Evolutionary conservation across 2,329 filamentous ascomycete species (phyloP).

Genomic region (Teratosphaeria nubilosa): DNA sequence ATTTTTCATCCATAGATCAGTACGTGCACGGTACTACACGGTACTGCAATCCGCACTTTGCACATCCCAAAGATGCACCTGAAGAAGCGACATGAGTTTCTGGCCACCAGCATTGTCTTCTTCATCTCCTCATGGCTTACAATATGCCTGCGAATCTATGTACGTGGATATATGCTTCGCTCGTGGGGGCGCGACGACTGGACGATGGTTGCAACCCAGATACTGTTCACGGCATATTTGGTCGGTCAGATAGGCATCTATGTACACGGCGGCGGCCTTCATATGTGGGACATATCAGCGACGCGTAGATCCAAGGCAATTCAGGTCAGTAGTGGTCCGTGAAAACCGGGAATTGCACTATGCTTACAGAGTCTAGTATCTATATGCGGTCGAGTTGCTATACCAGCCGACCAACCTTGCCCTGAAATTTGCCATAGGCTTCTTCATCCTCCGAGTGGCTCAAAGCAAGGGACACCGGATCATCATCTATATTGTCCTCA

Average conservation of each 20-base stretch:
- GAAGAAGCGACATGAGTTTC: neutral
- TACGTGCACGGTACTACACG: neutral
- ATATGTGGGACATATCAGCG: conserved; percentile 23
- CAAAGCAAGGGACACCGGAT: conserved; percentile 33
- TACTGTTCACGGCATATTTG: conserved; percentile 32
- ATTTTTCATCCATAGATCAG: neutral
- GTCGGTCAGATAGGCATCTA: conserved; percentile 30
- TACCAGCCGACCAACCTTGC: conserved; percentile 25
- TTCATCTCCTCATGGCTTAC: neutral
- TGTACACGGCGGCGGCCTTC: conserved; percentile 30
- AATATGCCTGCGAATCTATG: conserved; percentile 3
- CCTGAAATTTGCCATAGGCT: conserved; percentile 42
- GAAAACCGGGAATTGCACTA: neutral
- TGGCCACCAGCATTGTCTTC: neutral
- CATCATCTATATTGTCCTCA: conserved; percentile 38
- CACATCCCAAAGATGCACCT: neutral
- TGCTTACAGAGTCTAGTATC: conserved; percentile 22
- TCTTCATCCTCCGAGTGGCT: conserved; percentile 46
- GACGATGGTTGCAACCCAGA: conserved; percentile 29
- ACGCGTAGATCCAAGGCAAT: conserved; percentile 13
- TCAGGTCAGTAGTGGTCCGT: conserved; percentile 4
- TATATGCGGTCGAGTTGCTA: conserved; percentile 36
- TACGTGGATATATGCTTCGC: conserved; percentile 27
- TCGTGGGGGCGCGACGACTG: conserved; percentile 32
- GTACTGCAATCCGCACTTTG: neutral